Evolutionary conservation across 257 asterid species (phyloP).

Genomic region (Lycium barbarum): DNA sequence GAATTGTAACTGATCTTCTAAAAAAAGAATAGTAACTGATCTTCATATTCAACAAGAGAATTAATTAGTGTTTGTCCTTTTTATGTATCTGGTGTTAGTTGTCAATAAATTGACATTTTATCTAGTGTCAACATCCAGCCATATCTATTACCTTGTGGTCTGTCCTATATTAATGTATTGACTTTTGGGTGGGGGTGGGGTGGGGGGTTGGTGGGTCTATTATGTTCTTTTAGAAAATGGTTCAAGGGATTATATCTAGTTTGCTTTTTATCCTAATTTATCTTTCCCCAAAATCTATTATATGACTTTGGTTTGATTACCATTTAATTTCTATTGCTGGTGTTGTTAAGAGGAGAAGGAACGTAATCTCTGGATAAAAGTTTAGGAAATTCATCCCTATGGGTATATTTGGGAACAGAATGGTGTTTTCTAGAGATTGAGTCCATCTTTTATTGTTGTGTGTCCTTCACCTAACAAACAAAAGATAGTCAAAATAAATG

Average conservation of each 20-base stretch:
- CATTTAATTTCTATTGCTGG: neutral
- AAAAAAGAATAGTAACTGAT: neutral
- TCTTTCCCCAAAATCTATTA: neutral
- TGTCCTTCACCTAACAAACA: neutral
- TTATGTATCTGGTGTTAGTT: neutral
- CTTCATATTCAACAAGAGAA: neutral
- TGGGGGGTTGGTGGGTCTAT: neutral
- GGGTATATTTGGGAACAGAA: neutral
- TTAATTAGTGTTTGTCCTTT: neutral
- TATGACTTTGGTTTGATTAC: slow-evolving; percentile 3
- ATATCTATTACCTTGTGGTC: neutral
- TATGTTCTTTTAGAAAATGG: slow-evolving; percentile 10
- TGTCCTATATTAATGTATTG: neutral
- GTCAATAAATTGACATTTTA: neutral
- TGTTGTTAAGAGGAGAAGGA: slow-evolving; percentile 1
- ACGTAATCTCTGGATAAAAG: neutral
- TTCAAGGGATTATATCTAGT: neutral
- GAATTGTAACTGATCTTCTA: neutral
- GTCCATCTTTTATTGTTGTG: neutral
- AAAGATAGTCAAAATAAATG: neutral
- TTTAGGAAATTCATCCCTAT: neutral
- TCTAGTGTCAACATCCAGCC: slow-evolving; percentile 6
- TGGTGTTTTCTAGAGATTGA: neutral
- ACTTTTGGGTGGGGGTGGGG: neutral
- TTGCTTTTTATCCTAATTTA: neutral